Percentiles rank a stretch among this genome's conserved stretches.
phyloP scores from a whole-genome alignment of 495 filamentous ascomycete genomes.

The Daldinia bambusicola region DNA sequence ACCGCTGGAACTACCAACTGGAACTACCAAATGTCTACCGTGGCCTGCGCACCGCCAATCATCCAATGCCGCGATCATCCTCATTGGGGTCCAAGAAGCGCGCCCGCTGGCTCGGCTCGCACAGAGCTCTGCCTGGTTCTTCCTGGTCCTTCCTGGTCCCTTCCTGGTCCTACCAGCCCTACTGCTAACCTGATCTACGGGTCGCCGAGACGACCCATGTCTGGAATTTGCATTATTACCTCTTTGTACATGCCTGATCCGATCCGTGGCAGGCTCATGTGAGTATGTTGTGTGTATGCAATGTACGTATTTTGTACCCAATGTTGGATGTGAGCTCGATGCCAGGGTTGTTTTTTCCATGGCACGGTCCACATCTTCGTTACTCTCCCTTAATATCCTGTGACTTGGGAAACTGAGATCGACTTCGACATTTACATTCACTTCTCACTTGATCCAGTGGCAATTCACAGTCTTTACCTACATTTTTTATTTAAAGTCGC shows the following conservation, averaged over 20 bases:
- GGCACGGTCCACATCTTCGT: conserved; percentile 35
- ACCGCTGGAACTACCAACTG: not conserved
- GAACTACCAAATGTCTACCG: conserved; percentile 13
- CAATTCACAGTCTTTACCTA: conserved; percentile 27
- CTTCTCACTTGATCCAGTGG: conserved; percentile 22
- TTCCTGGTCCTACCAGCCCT: conserved; percentile 37
- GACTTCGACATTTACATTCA: conserved; percentile 22
- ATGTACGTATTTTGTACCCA: conserved; percentile 4
- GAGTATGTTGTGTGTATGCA: conserved; percentile 21
- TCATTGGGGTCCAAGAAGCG: conserved; percentile 23
- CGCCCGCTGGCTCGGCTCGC: conserved; percentile 36
- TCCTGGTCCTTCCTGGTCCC: too few species aligned
- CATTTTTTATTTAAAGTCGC: conserved; percentile 25
- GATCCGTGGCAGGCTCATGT: conserved; percentile 34
- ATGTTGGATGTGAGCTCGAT: conserved; percentile 13
- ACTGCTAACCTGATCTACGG: conserved; percentile 29
- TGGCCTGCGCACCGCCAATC: conserved; percentile 40
- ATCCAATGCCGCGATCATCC: conserved; percentile 45
- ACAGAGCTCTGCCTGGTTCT: conserved; percentile 11
- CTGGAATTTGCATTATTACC: conserved; percentile 36
- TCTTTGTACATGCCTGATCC: conserved; percentile 24
- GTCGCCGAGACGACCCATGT: conserved; percentile 43
- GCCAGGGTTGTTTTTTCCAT: conserved; percentile 10
- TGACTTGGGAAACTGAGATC: conserved; percentile 18
- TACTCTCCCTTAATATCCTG: conserved; percentile 40